Evolutionary conservation across 257 asterid species (phyloP), one percentile per base, ranked within the genome.

Genomic region (Solanum gracilifrons): DNA sequence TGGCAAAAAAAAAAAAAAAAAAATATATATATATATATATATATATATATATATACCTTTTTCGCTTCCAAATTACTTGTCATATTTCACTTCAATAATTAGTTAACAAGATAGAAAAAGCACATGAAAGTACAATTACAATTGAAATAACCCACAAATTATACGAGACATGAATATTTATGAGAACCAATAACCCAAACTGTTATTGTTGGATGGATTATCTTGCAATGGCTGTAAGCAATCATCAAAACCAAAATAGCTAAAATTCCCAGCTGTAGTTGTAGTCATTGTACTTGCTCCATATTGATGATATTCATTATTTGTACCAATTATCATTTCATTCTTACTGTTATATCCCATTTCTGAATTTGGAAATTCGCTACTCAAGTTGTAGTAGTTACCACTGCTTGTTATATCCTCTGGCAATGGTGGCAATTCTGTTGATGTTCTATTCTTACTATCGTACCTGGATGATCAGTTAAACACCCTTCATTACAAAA

Each of bases 391-490:
- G 29, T 71, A 87, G 71, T 41, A 87, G 87, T 90, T 90, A 91
- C 94, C 23, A 8, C 79, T 91, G 83, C 93, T 93, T 32, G 96
- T 96, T 31, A 96, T 96, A 25, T 96, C 99, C 33, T 98, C 98
- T 13, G 99, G 99, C 89, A 96, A 77, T 5, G 99, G 99, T 18
- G 99, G 99, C 88, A 96, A 91, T 73, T 96, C 97, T 12, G 91
- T 89, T 20, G 55, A 60, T 20, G 39, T 39, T 20, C 25, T 13
- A 9, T n/a, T 55, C 13, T 7, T 71, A 13, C 60, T n/a, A 0
- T 85, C 88, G 25, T 76, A 74, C 23, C 85, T 80, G 27, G 51
- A 77, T 6, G 21, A 20, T 68, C 23, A 86, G 62, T 69, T 58
- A 73, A 72, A 20, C 32, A 85, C 18, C 5, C 51, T 71, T 72